Evolutionary conservation across 1,284 basidiomycete genomes (phyloP), one percentile per base, ranked within the genome.

Genomic region (Ceratorhiza oryzae-sativae): DNA sequence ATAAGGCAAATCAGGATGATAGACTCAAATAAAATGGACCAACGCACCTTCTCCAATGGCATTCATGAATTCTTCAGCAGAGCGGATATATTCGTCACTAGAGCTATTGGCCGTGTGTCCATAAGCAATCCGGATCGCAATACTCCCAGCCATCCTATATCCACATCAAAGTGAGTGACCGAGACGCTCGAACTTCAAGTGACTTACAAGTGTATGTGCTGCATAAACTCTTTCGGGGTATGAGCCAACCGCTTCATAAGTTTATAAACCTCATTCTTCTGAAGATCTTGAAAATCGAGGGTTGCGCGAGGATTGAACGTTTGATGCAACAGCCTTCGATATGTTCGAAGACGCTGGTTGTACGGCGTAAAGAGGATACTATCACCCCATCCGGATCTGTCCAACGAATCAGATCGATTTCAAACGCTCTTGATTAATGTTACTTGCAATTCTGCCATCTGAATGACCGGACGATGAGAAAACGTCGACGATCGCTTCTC

Each of bases 321-420:
- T 60, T 74, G 73, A 27, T 71, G 63, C 6, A 74, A 39, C 0
- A 74, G 58, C 55, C 48, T 67, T 6, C 73, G 55, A 25, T 72
- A 70, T 30, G 56, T 72, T 13, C 71, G 70, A 18, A 65, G 67
- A 41, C 62, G 60, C 48, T 60, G 73, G 15, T 70, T 70, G 25
- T 72, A 72, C 4, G 39, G 73, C 1, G 61, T 56, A 13, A 74
- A 68, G 10, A 67, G 56, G 25, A 71, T 72, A 27, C 61, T 51
- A 0, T 58, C 61, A 20, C 46, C 70, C 67, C 60, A 71, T 13
- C 73, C 73, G 25, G 68, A 13, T n/a, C 68, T 71, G 23, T 32
- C 20, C 2, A 30, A 15, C 4, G 10, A n/a, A 55, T 32, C 9
- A 55, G 13, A 4, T 32, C 10, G 20, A 23, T 30, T n/a, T 55